Percentiles rank a stretch among this genome's conserved stretches.
These are phyloP conservation scores for Hymenoscyphus infarciens DNA, from an alignment of 2,329 filamentous ascomycete species.

Conservation along the genomic window DNA sequence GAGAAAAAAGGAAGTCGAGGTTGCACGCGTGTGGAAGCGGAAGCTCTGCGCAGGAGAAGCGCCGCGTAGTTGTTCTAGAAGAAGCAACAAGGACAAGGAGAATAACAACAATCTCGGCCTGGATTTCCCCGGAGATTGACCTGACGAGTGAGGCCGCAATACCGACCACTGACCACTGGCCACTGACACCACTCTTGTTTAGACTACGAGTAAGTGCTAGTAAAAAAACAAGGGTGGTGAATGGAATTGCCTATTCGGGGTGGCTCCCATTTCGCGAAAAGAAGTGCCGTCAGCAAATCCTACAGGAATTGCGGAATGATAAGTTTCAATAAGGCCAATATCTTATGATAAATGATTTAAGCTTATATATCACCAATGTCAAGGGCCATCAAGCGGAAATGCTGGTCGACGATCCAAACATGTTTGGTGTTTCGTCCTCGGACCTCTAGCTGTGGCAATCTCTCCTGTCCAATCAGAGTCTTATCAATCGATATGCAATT, in stretches of 20 bases:
- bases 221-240: too few relatives aligned
- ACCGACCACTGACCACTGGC: too few relatives aligned
- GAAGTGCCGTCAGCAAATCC: neutral
- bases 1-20: neutral
- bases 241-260: too few relatives aligned
- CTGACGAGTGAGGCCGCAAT: neutral
- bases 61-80: conserved; percentile 1
- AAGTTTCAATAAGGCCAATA: neutral
- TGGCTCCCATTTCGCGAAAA: too few relatives aligned
- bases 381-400: neutral
- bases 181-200: neutral
- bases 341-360: neutral
- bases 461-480: neutral
- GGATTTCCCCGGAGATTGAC: neutral
- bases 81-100: conserved; percentile 4
- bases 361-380: neutral
- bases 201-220: too few relatives aligned
- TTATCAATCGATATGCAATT: neutral
- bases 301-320: neutral
- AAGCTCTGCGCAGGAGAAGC: too few relatives aligned
- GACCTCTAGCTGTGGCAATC: neutral
- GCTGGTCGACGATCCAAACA: conserved; percentile 2
- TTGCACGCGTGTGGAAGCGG: too few relatives aligned
- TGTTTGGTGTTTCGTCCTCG: neutral
- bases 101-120: conserved; percentile 6